phyloP scores from a whole-genome alignment of 371 early-diverging fungal species.

The Syncephalastrum contaminatum region DNA sequence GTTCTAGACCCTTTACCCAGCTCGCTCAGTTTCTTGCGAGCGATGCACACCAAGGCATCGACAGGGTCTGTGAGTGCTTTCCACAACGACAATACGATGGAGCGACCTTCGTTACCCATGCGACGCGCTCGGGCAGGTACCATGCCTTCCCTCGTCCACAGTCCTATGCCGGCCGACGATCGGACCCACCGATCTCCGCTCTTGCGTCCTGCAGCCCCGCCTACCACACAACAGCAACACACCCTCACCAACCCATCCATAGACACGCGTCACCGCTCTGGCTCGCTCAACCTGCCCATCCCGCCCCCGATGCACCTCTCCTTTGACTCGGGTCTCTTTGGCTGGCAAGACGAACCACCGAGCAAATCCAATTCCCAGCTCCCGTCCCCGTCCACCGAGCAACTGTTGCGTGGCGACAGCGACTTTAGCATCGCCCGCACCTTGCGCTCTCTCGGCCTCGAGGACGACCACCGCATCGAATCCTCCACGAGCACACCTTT shows the following conservation, averaged over 20 bases:
- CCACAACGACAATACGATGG: conserved; percentile 11
- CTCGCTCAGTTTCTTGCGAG: conserved; percentile 30
- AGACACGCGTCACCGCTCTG: conserved; percentile 46
- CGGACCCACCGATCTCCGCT: conserved; percentile 29
- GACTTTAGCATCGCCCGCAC: conserved; percentile 70
- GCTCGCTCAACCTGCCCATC: conserved; percentile 59
- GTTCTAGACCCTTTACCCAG: conserved; percentile 26
- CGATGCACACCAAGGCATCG: conserved; percentile 15
- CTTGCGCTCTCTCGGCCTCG: conserved; percentile 74
- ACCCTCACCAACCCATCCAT: conserved; percentile 7
- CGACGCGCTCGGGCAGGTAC: conserved; percentile 80
- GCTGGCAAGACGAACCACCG: conserved; percentile 29
- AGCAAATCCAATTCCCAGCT: conserved; percentile 15
- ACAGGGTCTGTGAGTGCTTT: conserved; percentile 11
- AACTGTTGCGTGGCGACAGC: conserved; percentile 56
- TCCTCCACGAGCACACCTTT: conserved; percentile 1
- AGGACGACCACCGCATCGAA: conserved; percentile 45
- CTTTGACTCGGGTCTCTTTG: conserved; percentile 68
- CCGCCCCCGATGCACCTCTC: conserved; percentile 52
- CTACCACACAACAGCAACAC: conserved; percentile 1
- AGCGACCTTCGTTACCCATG: conserved; percentile 12
- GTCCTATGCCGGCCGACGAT: conserved; percentile 24
- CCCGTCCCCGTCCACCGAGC: conserved; percentile 57
- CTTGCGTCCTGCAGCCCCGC: conserved; percentile 12
- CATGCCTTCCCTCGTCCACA: conserved; percentile 65